Conservation (phyloP, 1,284 basidiomycete species). For the Thelephora terrestris region DNA sequence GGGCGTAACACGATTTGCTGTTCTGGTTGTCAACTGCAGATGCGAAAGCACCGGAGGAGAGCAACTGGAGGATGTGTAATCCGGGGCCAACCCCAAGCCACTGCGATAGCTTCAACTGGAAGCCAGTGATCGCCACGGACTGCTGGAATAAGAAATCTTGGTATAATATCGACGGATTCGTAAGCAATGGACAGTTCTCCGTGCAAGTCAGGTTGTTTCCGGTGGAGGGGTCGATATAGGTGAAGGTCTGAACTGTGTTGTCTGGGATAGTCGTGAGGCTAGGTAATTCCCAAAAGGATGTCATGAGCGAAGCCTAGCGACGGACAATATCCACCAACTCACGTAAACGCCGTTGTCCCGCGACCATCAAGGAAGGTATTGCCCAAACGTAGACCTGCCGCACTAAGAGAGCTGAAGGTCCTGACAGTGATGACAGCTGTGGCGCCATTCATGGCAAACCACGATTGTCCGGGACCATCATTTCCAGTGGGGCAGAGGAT, state of each 20-base stretch:
- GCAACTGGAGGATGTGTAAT: conserved; percentile 80
- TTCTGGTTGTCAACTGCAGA: conserved; percentile 58
- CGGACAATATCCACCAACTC: conserved; percentile 16
- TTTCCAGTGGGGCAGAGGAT: conserved; percentile 77
- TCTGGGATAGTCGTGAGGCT: conserved; percentile 84
- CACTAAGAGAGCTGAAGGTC: conserved; percentile 62
- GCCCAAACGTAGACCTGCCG: conserved; percentile 77
- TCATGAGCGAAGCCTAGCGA: conserved; percentile 5
- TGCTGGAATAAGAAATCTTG: conserved; percentile 80
- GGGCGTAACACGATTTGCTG: conserved; percentile 63
- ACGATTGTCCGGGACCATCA: conserved; percentile 76
- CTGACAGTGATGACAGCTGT: conserved; percentile 67
- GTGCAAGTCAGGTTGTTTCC: conserved; percentile 67
- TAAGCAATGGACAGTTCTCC: conserved; percentile 64
- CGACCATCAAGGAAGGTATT: conserved; percentile 80
- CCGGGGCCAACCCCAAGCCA: conserved; percentile 77
- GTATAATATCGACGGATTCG: conserved; percentile 65
- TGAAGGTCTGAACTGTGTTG: conserved; percentile 69
- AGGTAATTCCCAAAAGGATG: conserved; percentile 3
- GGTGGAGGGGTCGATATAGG: conserved; percentile 69
- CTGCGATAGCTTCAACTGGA: conserved; percentile 70
- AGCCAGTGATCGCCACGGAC: conserved; percentile 63
- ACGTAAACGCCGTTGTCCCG: conserved; percentile 84
- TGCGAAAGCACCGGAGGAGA: conserved; percentile 85
- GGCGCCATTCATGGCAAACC: conserved; percentile 72